Percentiles rank a stretch among this genome's conserved stretches.
Conservation (phyloP, 2,329 filamentous ascomycete genomes). For the Dactylellina cionopaga region DNA sequence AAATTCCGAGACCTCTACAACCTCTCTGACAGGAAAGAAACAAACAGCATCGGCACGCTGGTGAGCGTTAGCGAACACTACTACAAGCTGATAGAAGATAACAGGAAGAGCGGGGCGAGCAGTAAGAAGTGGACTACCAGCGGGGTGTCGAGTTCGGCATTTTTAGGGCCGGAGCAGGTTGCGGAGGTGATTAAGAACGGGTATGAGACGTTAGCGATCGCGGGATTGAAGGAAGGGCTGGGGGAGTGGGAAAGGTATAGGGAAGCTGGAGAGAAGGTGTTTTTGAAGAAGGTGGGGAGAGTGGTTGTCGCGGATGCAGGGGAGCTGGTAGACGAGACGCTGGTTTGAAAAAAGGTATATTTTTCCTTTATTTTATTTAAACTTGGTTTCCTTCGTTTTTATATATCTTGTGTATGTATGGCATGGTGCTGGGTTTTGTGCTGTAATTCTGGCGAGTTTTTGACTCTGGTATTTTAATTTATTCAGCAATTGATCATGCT, state of each 20-base stretch:
- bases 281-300: slow-evolving; percentile 87
- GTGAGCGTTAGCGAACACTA: slow-evolving; percentile 87
- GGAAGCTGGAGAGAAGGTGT: slow-evolving; percentile 82
- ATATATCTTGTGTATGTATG: no score
- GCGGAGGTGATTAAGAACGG: slow-evolving; percentile 93
- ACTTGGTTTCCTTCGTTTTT: no score
- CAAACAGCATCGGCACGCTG: slow-evolving; percentile 82
- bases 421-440: no score
- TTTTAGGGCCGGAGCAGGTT: slow-evolving; percentile 81
- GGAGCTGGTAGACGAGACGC: slow-evolving; percentile 64
- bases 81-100: slow-evolving; percentile 77
- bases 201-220: slow-evolving; percentile 92
- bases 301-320: slow-evolving; percentile 78
- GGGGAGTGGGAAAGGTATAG: slow-evolving; percentile 87
- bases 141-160: slow-evolving; percentile 26
- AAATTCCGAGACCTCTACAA: slow-evolving; percentile 84
- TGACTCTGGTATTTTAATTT: no score
- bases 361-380: background rate
- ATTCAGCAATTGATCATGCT: no score
- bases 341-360: slow-evolving; percentile 51
- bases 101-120: slow-evolving; percentile 63
- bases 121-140: slow-evolving; percentile 63
- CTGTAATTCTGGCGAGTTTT: no score
- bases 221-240: slow-evolving; percentile 80
- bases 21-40: slow-evolving; percentile 66